Percentiles rank a stretch among this genome's conserved stretches.
Evolutionary conservation across 495 filamentous ascomycete genomes (phyloP).

Genomic region (Cairneyella variabilis): DNA sequence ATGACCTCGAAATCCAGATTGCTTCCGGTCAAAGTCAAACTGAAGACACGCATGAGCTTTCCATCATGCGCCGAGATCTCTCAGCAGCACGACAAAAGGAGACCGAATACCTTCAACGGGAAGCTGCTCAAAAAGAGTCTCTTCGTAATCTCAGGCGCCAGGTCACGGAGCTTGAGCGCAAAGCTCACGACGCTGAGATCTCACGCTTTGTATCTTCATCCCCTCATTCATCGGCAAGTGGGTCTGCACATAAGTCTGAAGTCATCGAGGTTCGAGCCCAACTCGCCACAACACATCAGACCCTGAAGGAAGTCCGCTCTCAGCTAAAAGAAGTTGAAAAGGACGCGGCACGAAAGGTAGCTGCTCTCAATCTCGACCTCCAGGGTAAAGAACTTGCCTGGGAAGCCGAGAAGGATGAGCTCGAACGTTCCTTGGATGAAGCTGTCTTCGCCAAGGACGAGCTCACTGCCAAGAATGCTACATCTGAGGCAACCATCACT

Average conservation of each 20-base stretch:
- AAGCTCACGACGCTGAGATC: slow-evolving; percentile 40
- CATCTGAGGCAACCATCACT: slow-evolving; percentile 26
- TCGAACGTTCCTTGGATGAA: slow-evolving; percentile 38
- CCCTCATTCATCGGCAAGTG: slow-evolving; percentile 23
- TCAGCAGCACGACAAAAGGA: slow-evolving; percentile 62
- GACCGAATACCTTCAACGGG: slow-evolving; percentile 56
- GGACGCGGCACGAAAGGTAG: slow-evolving; percentile 45
- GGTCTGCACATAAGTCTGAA: slow-evolving; percentile 58
- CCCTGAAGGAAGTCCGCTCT: slow-evolving; percentile 56
- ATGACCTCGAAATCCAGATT: slow-evolving; percentile 49
- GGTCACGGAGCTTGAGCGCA: slow-evolving; percentile 45
- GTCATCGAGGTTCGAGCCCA: slow-evolving; percentile 58
- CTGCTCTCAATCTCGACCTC: slow-evolving; percentile 40
- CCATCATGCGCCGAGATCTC: slow-evolving; percentile 54
- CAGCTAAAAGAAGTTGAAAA: slow-evolving; percentile 53
- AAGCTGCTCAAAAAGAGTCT: slow-evolving; percentile 55
- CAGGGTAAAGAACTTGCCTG: slow-evolving; percentile 27
- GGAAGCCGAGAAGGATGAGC: slow-evolving; percentile 47
- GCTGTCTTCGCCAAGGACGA: slow-evolving; percentile 28
- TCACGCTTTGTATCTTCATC: slow-evolving; percentile 24
- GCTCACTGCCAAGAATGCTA: slow-evolving; percentile 28
- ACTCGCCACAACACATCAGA: slow-evolving; percentile 56
- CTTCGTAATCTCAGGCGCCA: slow-evolving; percentile 44
- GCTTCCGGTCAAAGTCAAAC: slow-evolving; percentile 27
- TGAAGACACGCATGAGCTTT: slow-evolving; percentile 52